phyloP scores from a whole-genome alignment of 225 moss, liverwort and hornwort genomes.

The Pleurozium schreberi region DNA sequence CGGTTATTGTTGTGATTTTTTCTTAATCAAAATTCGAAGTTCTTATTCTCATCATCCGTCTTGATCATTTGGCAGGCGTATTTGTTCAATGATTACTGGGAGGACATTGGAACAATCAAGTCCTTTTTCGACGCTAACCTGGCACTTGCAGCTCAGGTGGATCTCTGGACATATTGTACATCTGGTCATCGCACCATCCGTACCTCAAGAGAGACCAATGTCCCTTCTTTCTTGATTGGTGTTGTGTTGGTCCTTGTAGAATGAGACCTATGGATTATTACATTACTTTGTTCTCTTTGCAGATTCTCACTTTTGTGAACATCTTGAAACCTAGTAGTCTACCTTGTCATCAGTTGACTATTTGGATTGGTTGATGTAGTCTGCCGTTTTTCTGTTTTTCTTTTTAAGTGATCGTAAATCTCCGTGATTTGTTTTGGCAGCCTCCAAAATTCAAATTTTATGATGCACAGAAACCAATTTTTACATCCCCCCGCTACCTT shows the following conservation, averaged over 20 bases:
- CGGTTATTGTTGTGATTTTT: background rate
- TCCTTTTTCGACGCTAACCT: conserved; percentile 62
- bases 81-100: conserved; percentile 60
- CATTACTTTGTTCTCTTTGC: background rate
- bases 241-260: background rate
- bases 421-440: conserved; percentile 2
- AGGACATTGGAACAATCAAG: conserved; percentile 59
- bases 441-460: conserved; percentile 54
- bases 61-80: conserved; percentile 33
- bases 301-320: background rate
- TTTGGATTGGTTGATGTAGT: background rate
- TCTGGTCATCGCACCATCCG: background rate
- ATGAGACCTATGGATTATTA: background rate
- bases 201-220: background rate
- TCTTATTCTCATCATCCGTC: background rate
- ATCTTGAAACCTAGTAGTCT: background rate
- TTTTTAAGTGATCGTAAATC: background rate
- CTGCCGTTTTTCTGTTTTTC: background rate
- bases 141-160: conserved; percentile 47
- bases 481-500: conserved; percentile 58
- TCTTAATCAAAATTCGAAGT: background rate
- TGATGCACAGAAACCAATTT: conserved; percentile 46
- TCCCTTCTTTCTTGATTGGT: background rate
- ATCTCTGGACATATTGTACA: background rate
- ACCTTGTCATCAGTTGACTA: background rate